Percentiles rank a stretch among this genome's conserved stretches.
phyloP scores from a whole-genome alignment of 305 asterid genomes.

The Plantago lanceolata region DNA sequence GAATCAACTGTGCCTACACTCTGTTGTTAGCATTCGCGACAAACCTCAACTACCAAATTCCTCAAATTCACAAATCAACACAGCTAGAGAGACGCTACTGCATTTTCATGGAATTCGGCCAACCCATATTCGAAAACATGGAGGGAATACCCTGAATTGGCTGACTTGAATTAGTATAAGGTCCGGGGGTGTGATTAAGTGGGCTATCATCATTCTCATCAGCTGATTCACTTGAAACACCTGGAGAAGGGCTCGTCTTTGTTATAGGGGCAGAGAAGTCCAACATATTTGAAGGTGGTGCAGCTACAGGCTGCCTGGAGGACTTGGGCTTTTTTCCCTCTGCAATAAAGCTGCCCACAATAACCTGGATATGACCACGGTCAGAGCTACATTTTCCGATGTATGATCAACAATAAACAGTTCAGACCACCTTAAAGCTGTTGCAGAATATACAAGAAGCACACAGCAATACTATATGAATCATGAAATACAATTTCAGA shows the following conservation, averaged over 20 bases:
- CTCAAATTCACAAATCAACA: conserved; percentile 5
- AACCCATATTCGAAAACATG: conserved; percentile 58
- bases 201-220: conserved; percentile 53
- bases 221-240: conserved; percentile 62
- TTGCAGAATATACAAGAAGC: not conserved
- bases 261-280: conserved; percentile 44
- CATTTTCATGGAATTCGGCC: conserved; percentile 68
- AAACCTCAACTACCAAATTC: conserved; percentile 12
- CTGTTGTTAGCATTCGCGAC: conserved; percentile 25
- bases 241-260: conserved; percentile 52
- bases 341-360: conserved; percentile 84
- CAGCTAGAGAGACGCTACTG: conserved; percentile 35
- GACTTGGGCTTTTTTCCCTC: conserved; percentile 63
- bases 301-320: conserved; percentile 22
- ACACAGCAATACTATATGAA: too few species aligned
- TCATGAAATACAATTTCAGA: not conserved
- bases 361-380: conserved; percentile 42
- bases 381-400: not conserved
- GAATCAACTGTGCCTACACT: conserved; percentile 11
- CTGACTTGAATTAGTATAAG: conserved; percentile 38
- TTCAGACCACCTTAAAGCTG: not conserved
- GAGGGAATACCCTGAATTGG: conserved; percentile 48
- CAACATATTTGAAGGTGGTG: conserved; percentile 44
- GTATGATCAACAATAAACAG: not conserved
- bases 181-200: conserved; percentile 35